Percentiles rank a stretch among this genome's conserved stretches.
phyloP scores from a whole-genome alignment of 2,329 filamentous ascomycete species.

The Ceratocystis lukuohia region DNA sequence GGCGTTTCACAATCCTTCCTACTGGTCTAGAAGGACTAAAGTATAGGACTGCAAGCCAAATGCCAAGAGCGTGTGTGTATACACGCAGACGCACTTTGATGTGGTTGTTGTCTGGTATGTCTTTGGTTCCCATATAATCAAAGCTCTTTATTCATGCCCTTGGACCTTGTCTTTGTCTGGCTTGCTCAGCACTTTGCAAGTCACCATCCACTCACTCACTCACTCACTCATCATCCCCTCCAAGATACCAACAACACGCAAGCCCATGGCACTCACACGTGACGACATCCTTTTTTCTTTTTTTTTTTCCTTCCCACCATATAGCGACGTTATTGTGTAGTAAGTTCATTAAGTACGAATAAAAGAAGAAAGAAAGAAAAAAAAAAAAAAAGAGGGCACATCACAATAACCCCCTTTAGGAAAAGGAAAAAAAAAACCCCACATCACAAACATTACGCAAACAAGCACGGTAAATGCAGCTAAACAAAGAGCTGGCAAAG shows the following conservation, averaged over 20 bases:
- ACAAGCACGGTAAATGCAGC: background rate
- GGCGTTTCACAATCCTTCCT: slow-evolving; percentile 10
- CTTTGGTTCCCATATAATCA: background rate
- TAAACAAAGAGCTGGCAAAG: background rate
- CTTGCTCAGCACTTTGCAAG: background rate
- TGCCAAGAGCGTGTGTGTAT: background rate
- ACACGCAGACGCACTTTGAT: background rate
- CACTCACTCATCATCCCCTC: background rate
- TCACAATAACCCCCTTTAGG: background rate
- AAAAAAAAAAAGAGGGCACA: background rate
- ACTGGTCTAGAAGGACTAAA: background rate
- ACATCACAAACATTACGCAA: background rate
- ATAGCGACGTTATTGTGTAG: background rate
- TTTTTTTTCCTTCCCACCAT: background rate
- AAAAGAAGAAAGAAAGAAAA: background rate
- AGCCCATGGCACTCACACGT: background rate
- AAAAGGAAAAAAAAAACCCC: background rate
- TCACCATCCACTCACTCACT: background rate
- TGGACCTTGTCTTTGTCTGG: background rate
- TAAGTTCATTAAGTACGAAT: slow-evolving; percentile 5
- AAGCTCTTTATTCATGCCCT: background rate
- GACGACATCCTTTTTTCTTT: too few species aligned
- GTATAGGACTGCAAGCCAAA: background rate
- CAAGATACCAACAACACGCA: background rate
- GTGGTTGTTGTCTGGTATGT: too few species aligned